phyloP scores from a whole-genome alignment of 2,329 filamentous ascomycete species.

The Cladophialophora psammophila region DNA sequence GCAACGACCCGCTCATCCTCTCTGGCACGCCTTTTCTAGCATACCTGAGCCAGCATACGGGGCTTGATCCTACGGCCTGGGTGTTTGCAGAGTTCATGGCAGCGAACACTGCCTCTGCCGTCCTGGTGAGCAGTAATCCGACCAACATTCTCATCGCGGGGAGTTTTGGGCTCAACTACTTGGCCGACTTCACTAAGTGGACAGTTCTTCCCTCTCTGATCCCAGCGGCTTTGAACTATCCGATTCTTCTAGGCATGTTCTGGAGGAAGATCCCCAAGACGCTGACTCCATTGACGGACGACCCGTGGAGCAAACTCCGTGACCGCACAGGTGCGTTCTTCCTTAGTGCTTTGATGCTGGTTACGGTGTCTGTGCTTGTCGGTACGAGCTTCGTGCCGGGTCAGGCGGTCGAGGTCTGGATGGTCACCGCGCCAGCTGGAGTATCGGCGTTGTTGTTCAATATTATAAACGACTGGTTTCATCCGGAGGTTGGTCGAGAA shows the following conservation, averaged over 20 bases:
- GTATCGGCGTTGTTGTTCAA: conserved; percentile 39
- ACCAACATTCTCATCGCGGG: conserved; percentile 53
- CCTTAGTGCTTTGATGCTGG: conserved; percentile 38
- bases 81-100: conserved; percentile 42
- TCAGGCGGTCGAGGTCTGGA: conserved; percentile 40
- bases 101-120: conserved; percentile 71
- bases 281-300: conserved; percentile 36
- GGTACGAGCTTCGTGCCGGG: conserved; percentile 41
- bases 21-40: conserved; percentile 41
- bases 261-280: conserved; percentile 40
- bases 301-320: conserved; percentile 40
- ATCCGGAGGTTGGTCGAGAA: conserved; percentile 13
- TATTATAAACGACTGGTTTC: conserved; percentile 35
- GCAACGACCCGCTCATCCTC: conserved; percentile 41
- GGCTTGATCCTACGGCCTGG: conserved; percentile 39
- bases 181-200: conserved; percentile 42
- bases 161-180: conserved; percentile 40
- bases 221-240: conserved; percentile 39
- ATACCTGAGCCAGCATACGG: conserved; percentile 39
- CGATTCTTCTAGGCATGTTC: conserved; percentile 39
- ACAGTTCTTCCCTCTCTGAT: conserved; percentile 40
- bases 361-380: conserved; percentile 40
- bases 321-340: conserved; percentile 38
- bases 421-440: conserved; percentile 40
- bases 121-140: conserved; percentile 78